Conservation (phyloP, 176 grass and related monocot species). For the Bonia amplexicaulis region DNA sequence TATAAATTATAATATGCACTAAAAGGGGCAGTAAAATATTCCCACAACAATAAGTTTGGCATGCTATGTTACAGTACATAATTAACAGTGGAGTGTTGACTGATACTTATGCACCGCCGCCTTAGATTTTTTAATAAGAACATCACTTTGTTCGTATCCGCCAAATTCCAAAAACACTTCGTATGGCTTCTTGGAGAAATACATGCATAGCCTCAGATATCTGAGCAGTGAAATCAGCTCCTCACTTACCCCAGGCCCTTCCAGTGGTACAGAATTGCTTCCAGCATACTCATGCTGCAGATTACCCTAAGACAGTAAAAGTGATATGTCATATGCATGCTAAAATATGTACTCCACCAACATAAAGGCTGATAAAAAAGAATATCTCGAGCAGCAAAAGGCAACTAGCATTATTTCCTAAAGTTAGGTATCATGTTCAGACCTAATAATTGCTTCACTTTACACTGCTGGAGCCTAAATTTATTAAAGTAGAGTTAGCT, state of each 20-base stretch:
- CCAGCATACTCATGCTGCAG: slow-evolving; percentile 84
- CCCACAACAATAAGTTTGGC: not conserved
- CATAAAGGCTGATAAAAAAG: not conserved
- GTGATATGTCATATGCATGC: not conserved
- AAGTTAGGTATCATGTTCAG: slow-evolving; percentile 20
- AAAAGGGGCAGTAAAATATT: not conserved
- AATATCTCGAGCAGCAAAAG: slow-evolving; percentile 21
- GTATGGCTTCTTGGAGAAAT: slow-evolving; percentile 91
- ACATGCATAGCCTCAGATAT: slow-evolving; percentile 72
- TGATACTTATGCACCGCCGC: slow-evolving; percentile 97
- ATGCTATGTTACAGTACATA: not conserved
- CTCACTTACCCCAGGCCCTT: slow-evolving; percentile 40
- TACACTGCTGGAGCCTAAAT: not conserved
- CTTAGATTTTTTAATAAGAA: slow-evolving; percentile 81
- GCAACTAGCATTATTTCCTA: slow-evolving; percentile 4
- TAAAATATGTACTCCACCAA: not conserved
- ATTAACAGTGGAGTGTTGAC: slow-evolving; percentile 18
- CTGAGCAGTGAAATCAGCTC: slow-evolving; percentile 58
- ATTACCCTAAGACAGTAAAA: slow-evolving; percentile 61
- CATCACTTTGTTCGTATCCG: slow-evolving; percentile 43
- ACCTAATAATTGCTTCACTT: slow-evolving; percentile 1
- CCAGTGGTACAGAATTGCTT: slow-evolving; percentile 53
- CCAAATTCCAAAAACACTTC: slow-evolving; percentile 74
- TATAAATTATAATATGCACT: not conserved
- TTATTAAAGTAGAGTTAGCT: not conserved